A percentile compares a stretch with the other conserved stretches of the same genome.
Evolutionary conservation across 23 red algal genomes (phyloP).

Genomic region (Gracilaria domingensis): DNA sequence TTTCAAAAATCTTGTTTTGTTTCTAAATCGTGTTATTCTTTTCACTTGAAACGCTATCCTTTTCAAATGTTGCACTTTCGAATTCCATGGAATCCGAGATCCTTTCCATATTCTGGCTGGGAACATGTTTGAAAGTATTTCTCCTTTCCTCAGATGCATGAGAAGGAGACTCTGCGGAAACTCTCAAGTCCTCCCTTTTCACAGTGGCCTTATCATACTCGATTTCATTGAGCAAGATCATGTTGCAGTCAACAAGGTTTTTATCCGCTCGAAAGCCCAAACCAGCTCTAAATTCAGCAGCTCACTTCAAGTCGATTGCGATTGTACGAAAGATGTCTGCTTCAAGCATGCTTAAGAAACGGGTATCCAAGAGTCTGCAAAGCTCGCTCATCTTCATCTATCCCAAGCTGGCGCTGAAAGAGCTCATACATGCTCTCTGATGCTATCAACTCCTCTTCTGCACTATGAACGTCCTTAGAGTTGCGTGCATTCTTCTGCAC

Average conservation of each 20-base stretch:
- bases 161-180: neutral
- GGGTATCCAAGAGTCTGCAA: constrained; percentile 21
- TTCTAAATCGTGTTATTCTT: too few relatives aligned
- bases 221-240: neutral
- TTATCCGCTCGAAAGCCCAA: constrained; percentile 32
- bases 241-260: neutral
- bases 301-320: constrained; percentile 56
- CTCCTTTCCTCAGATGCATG: neutral
- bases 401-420: constrained; percentile 60
- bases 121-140: neutral
- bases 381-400: constrained; percentile 29
- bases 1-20: constrained; percentile 19
- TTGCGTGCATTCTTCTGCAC: constrained; percentile 30
- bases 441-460: neutral
- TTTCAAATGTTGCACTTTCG: too few relatives aligned
- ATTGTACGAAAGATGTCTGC: constrained; percentile 54
- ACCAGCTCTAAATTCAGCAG: constrained; percentile 63
- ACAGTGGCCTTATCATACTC: neutral
- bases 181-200: neutral
- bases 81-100: neutral
- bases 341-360: constrained; percentile 19
- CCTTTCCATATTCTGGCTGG: neutral
- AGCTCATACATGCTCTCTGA: constrained; percentile 12
- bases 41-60: too few relatives aligned
- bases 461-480: neutral